Evolutionary conservation across 139 green algal genomes (phyloP), one percentile per base, ranked within the genome.

Genomic region (Medakamo hakoo): DNA sequence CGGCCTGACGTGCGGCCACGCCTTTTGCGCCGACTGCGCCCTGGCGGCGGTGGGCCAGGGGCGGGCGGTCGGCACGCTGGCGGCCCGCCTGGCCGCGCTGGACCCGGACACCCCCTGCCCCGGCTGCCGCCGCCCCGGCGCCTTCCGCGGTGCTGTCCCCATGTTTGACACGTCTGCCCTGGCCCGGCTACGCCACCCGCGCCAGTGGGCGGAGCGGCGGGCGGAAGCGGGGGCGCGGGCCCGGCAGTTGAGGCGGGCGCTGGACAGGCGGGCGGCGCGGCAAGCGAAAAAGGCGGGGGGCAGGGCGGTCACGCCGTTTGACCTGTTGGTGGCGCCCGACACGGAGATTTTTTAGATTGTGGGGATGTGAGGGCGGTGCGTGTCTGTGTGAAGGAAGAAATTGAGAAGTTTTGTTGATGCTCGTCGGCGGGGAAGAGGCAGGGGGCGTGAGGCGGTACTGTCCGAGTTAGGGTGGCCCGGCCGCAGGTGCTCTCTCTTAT

Each of bases 1-100:
- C 18, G 73, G 73, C 23, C 65, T 79, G 26, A 23, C 32, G 23
- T 79, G 73, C 62, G 73, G 73, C 18, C 73, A 80, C 59, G 67
- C 76, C 64, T 73, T 76, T 30, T 81, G 75, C 59, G 55, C 59
- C 20, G 40, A 63, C 24, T 79, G 74, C 57, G 68, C 63, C 20
- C 62, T 80, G n/a, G 63, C 60, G 55, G 57, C 59, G 22, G 71
- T 63, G 25, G 70, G 70, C 25, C 60, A 71, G 55, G 60, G 60
- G 18, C 55, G 60, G 25, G 62, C 62, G 4, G 28, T 73, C 9
- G 71, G 71, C 61, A 64, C 71, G 25, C 65, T 75, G 24, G 3
- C 18, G 30, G 68, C 68, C 63, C 65, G 77, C 23, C 27, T 68
- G 58, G 60, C 30, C 48, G 60, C 72, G 31, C 63, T 76, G 30